Base-by-base conservation (phyloP, 768 basidiomycete species). In the Podaxis sp. region DNA sequence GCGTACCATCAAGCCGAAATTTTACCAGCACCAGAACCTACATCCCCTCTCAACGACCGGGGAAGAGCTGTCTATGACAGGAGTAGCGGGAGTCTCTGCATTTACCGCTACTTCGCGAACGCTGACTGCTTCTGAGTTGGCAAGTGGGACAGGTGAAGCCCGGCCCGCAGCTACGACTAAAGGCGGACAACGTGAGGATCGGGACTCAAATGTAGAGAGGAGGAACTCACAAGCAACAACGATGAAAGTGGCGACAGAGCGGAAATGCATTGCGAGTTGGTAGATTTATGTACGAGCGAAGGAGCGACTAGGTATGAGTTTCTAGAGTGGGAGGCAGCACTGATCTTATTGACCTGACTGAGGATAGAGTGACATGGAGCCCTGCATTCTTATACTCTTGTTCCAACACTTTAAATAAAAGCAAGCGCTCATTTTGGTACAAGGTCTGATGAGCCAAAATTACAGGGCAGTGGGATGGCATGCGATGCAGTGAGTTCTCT, bases 41-140 rank as follows among this genome's bases (percentile, higher is more conserved):
- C 56, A 57, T 47, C 56, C 56, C 23, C 56, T 50, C 23, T 57
- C 56, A 38, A 37, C 32, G 23, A 57, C 35, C 11, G 55, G n/a
- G 10, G 38, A 27, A 42, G 40, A 42, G 40, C 40, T 5, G 40
- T 42, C 40, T 4, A 0, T 7, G n/a, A 42, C 55, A 32, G 38
- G 25, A n/a, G 21, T n/a, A 18, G 40, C 16, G 2, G 38, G 9
- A 25, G 9, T n/a, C 1, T 44, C 42, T 25, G 14, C 23, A 37
- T 36, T 13, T 18, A 36, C 37, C 10, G 47, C 16, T 2, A 21
- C 18, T 4, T 57, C 35, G 1, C 18, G 18, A 36, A 25, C 14
- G 5, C 47, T 21, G 21, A 37, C 46, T 16, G 47, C 47, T 1
- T 57, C 56, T 4, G 47, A 10, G 46, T 23, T 27, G 21, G 46